Conservation (phyloP, 129 eudicot species). For the Solidago caesia region DNA sequence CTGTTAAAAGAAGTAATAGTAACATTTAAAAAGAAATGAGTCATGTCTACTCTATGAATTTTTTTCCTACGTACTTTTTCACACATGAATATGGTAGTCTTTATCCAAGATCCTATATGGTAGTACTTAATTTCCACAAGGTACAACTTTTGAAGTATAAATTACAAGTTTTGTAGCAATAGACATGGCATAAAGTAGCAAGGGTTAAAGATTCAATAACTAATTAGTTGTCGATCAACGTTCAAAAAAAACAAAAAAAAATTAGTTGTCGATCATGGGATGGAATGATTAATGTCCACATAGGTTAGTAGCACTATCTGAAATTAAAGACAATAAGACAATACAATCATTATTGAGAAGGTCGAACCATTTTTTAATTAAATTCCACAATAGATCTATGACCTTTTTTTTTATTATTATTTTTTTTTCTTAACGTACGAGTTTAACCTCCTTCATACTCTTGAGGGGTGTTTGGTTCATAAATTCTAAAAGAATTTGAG, state of each 20-base stretch:
- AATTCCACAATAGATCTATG: too few relatives aligned
- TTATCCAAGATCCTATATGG: slow-evolving; percentile 3
- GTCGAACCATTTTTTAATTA: not conserved
- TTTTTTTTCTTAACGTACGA: too few relatives aligned
- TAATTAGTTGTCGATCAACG: slow-evolving; percentile 18
- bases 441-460: too few relatives aligned
- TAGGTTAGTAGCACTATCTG: not conserved
- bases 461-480: too few relatives aligned
- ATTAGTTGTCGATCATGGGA: slow-evolving; percentile 15
- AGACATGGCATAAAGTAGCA: not conserved
- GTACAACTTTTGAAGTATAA: not conserved
- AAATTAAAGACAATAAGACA: slow-evolving; percentile 16
- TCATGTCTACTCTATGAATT: not conserved
- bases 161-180: not conserved
- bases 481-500: too few relatives aligned
- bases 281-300: slow-evolving; percentile 15
- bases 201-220: not conserved
- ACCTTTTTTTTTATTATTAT: too few relatives aligned
- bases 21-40: not conserved
- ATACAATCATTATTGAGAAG: not conserved
- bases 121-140: not conserved
- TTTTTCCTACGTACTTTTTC: slow-evolving; percentile 2
- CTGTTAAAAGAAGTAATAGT: not conserved
- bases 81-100: slow-evolving; percentile 9
- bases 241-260: too few relatives aligned